Evolutionary conservation across 371 early-diverging fungal species (phyloP), one percentile per base, ranked within the genome.

Genomic region (Vittaforma corneae): DNA sequence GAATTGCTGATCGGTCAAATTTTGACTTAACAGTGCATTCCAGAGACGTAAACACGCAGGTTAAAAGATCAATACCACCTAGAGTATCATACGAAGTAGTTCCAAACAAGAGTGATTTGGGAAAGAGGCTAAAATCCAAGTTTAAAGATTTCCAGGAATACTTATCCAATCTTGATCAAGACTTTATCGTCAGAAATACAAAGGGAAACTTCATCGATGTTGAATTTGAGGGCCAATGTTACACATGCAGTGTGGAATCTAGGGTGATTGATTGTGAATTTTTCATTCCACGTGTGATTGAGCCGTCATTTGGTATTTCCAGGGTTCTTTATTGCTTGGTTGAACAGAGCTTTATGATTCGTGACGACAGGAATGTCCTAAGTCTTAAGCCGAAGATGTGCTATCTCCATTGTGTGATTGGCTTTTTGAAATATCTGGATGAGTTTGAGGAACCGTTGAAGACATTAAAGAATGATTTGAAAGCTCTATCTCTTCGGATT

Each of bases 251-350:
- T 24, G 48, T 52, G 1, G 40, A 40, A 22, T 37, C 52, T 18
- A 34, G 20, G 16, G 74, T 48, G 16, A 33, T 57, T 28, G 61
- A 48, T 44, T 89, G 91, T 33, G 88, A 92, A 78, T 93, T 93
- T 81, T 92, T 86, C 80, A 86, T 85, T 6, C 99, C 99, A 42
- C 90, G 88, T 74, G 97, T 98, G 72, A 96, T 98, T 75, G 99
- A 98, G 80, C 99, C 99, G 42, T 94, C 96, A 28, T 98, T 98
- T 81, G 99, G 97, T 82, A 87, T 98, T 68, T 94, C 95, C 63
- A 91, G 99, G 74, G 94, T 98, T 67, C 82, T 98, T 54, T 93
- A 94, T 80, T 84, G 91, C 35, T 85, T 96, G 33, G 79, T 95
- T 67, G 97, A 97, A 81, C 97, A 98, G 79, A 82, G 85, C 62